phyloP scores from a whole-genome alignment of 148 eudicot species.

The Chenopodium berlandieri region DNA sequence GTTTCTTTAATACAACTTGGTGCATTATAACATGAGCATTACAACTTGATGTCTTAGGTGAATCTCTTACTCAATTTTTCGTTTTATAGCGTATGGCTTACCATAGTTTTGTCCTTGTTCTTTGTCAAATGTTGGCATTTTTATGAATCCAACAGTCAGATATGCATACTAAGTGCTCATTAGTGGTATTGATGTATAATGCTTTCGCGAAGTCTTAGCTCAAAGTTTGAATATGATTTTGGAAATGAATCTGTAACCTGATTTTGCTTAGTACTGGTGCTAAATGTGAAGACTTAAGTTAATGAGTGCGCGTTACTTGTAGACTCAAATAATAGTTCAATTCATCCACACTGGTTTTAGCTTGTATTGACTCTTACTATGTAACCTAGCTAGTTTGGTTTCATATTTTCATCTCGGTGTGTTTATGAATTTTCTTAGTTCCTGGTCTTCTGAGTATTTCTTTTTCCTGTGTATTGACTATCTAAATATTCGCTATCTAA shows the following conservation, averaged over 20 bases:
- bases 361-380: background rate
- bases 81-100: background rate
- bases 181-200: background rate
- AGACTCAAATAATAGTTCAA: background rate
- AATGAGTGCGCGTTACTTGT: background rate
- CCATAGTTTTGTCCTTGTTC: background rate
- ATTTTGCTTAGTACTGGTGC: background rate
- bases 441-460: background rate
- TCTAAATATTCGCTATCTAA: background rate
- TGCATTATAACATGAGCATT: too few species aligned
- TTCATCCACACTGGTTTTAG: background rate
- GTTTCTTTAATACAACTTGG: too few species aligned
- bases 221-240: background rate
- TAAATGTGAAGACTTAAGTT: background rate
- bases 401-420: background rate
- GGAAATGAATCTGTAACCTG: background rate
- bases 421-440: background rate
- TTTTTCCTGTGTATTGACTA: background rate
- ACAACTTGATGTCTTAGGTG: conserved; percentile 64
- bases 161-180: background rate
- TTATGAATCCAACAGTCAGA: background rate
- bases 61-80: conserved; percentile 13
- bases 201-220: background rate
- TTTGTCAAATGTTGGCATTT: background rate
- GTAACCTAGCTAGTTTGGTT: background rate